Conservation (phyloP, 495 filamentous ascomycete genomes). For the Xylaria longipes region DNA sequence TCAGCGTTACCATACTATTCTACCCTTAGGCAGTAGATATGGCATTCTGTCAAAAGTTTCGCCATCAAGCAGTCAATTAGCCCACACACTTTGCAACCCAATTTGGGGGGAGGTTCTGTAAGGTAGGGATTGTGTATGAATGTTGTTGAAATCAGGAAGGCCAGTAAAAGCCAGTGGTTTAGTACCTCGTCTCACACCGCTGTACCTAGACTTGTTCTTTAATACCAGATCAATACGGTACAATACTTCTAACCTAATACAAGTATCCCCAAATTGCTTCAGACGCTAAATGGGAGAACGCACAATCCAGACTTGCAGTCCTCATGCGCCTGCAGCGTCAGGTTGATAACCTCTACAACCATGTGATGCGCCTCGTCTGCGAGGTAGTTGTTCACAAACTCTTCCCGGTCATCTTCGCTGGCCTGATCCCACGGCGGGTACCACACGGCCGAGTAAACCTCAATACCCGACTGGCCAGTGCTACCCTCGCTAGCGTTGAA, state of each 20-base stretch:
- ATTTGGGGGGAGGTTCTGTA: no score
- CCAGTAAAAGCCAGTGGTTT: no score
- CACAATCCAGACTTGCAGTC: conserved; percentile 28
- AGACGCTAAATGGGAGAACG: neutral
- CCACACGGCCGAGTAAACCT: conserved; percentile 40
- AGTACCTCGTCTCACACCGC: no score
- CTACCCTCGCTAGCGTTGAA: conserved; percentile 31
- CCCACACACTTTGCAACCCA: no score
- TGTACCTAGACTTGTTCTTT: no score
- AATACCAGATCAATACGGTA: no score
- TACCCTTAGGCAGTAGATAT: no score
- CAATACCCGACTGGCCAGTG: conserved; percentile 31
- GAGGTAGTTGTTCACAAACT: conserved; percentile 30
- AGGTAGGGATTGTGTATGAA: no score
- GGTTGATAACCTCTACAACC: conserved; percentile 40
- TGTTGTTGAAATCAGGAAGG: no score
- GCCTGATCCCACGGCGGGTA: conserved; percentile 32
- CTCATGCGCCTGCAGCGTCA: conserved; percentile 35
- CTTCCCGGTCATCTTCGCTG: conserved; percentile 23
- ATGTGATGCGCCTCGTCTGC: conserved; percentile 38
- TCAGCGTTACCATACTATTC: no score
- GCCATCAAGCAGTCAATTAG: no score
- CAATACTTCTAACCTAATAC: neutral
- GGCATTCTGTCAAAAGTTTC: no score
- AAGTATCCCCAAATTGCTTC: neutral